A percentile compares a stretch with the other conserved stretches of the same genome.
Evolutionary conservation across 768 basidiomycete species (phyloP).

Genomic region (Tricholoma sp.): DNA sequence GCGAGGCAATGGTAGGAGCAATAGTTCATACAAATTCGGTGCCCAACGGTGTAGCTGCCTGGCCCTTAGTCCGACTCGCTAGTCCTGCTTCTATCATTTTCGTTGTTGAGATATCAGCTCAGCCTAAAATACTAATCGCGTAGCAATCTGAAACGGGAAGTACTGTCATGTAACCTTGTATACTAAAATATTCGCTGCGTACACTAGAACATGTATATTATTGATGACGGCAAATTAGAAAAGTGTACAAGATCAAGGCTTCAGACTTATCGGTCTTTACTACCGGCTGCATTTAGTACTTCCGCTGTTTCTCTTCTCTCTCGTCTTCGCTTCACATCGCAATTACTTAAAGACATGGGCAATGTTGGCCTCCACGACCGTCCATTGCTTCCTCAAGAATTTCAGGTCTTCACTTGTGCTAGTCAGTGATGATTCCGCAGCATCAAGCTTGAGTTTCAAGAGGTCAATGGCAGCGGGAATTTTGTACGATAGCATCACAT

Average conservation of each 20-base stretch:
- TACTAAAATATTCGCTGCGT: background rate
- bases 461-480: slow-evolving; percentile 72
- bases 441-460: slow-evolving; percentile 65
- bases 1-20: no score
- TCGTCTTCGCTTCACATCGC: slow-evolving; percentile 84
- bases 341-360: slow-evolving; percentile 95
- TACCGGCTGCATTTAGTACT: background rate
- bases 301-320: slow-evolving; percentile 44
- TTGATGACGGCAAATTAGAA: background rate
- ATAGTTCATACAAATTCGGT: no score
- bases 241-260: background rate
- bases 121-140: no score
- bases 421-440: slow-evolving; percentile 60
- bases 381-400: slow-evolving; percentile 90
- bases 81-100: no score
- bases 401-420: slow-evolving; percentile 85
- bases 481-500: slow-evolving; percentile 95
- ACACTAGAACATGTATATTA: background rate
- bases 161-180: no score
- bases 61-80: no score
- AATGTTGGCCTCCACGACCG: slow-evolving; percentile 94
- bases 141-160: no score
- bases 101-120: no score
- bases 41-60: no score
- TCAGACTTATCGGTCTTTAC: background rate